Conservation (phyloP, 2,329 filamentous ascomycete genomes). For the Xylaria sp. region DNA sequence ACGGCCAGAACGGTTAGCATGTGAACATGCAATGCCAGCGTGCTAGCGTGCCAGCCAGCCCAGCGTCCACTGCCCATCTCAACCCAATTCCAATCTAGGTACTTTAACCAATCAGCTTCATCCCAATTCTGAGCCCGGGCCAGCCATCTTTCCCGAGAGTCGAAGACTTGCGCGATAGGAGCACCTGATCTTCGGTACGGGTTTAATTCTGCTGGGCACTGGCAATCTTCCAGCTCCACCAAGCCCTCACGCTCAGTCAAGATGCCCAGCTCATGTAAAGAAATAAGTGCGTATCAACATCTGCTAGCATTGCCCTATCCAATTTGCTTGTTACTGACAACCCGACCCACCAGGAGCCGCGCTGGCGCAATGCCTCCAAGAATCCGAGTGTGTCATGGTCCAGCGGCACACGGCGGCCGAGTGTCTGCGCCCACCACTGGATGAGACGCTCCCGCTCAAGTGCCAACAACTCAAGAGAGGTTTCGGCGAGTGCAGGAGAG, state of each 20-base stretch:
- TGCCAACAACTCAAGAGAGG: slow-evolving; percentile 94
- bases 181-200: slow-evolving; percentile 13
- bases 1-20: not conserved
- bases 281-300: slow-evolving; percentile 72
- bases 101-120: slow-evolving; percentile 17
- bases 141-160: slow-evolving; percentile 19
- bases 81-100: slow-evolving; percentile 5
- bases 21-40: not conserved
- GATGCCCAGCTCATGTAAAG: slow-evolving; percentile 97
- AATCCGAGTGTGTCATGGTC: slow-evolving; percentile 95
- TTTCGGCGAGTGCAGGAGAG: slow-evolving; percentile 92
- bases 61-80: not conserved
- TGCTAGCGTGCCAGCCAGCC: no score
- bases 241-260: slow-evolving; percentile 33
- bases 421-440: slow-evolving; percentile 81
- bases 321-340: slow-evolving; percentile 8
- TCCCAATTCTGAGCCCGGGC: slow-evolving; percentile 15
- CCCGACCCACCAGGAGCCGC: slow-evolving; percentile 69
- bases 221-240: no score
- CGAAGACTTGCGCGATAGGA: slow-evolving; percentile 16
- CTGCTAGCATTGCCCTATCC: slow-evolving; percentile 2
- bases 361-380: slow-evolving; percentile 90
- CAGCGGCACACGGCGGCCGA: slow-evolving; percentile 84
- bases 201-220: no score
- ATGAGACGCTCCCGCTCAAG: slow-evolving; percentile 78